Conservation (phyloP, 139 green algal genomes). For the Spirogloea muscicola region DNA sequence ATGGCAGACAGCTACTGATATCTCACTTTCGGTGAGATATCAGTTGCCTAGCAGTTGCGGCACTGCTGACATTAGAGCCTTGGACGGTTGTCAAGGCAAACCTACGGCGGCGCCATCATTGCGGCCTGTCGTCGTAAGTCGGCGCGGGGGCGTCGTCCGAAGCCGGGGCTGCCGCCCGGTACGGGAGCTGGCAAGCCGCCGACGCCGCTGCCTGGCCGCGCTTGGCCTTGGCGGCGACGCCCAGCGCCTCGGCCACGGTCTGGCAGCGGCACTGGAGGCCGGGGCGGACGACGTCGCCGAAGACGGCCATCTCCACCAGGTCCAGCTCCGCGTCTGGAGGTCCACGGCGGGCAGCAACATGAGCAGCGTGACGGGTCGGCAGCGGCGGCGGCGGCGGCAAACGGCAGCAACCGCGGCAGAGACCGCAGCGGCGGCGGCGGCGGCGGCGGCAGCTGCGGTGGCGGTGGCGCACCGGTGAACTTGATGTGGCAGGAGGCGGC, state of each 20-base stretch:
- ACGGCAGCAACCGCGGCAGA: neutral
- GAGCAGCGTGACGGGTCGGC: neutral
- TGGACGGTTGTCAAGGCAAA: no score
- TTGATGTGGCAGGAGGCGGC: constrained; percentile 35
- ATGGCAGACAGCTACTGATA: no score
- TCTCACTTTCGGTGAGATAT: no score
- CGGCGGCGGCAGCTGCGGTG: neutral
- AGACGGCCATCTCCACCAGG: constrained; percentile 50
- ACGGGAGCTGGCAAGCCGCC: neutral
- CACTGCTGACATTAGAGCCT: no score
- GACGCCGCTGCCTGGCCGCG: neutral
- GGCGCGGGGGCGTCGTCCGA: no score
- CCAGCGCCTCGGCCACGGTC: constrained; percentile 30
- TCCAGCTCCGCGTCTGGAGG: constrained; percentile 46
- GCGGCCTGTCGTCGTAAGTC: no score
- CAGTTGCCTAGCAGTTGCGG: no score
- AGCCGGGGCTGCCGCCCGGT: no score
- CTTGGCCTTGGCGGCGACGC: constrained; percentile 12
- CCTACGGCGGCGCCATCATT: no score
- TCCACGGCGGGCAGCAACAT: neutral
- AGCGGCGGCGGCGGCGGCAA: neutral
- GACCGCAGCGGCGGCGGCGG: no score
- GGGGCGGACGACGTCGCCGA: constrained; percentile 39
- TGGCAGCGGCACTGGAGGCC: constrained; percentile 39
- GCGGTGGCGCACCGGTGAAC: constrained; percentile 16